Conservation (phyloP, 169 alveolate species). For the Plasmodium adleri region DNA sequence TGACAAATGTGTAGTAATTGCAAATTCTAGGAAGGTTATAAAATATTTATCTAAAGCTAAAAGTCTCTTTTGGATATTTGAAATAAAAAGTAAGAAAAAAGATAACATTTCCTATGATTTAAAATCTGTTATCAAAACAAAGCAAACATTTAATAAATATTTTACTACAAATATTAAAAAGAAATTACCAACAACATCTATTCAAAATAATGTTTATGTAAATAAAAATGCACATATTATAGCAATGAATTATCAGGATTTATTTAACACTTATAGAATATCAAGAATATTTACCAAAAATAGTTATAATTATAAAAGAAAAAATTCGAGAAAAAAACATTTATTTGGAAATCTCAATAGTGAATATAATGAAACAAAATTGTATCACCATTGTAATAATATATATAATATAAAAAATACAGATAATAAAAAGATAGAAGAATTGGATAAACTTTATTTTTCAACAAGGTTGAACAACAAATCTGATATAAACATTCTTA, state of each 20-base stretch:
- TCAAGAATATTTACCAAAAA: slow-evolving; percentile 21
- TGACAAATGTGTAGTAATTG: slow-evolving; percentile 72
- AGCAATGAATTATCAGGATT: slow-evolving; percentile 42
- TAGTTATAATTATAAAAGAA: slow-evolving; percentile 13
- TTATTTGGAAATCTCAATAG: neutral
- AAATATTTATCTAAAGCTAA: slow-evolving; percentile 73
- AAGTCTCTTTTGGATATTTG: slow-evolving; percentile 69
- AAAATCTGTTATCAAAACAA: slow-evolving; percentile 66
- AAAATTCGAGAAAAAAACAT: neutral
- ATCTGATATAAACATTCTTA: neutral
- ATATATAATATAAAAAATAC: neutral
- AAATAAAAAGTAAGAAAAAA: slow-evolving; percentile 48
- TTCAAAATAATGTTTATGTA: slow-evolving; percentile 11
- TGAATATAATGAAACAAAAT: neutral
- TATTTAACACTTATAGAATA: slow-evolving; percentile 37
- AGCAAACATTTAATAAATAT: slow-evolving; percentile 48
- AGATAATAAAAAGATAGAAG: neutral
- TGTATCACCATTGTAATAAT: neutral
- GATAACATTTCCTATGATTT: slow-evolving; percentile 54
- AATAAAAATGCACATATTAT: slow-evolving; percentile 20
- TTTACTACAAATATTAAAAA: slow-evolving; percentile 10
- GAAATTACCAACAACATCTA: slow-evolving; percentile 18
- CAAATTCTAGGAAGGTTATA: slow-evolving; percentile 63
- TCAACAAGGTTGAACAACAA: neutral
- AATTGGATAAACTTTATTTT: no score